Conservation (phyloP, 108 stramenopile species). For the Nitzschia sp. region DNA sequence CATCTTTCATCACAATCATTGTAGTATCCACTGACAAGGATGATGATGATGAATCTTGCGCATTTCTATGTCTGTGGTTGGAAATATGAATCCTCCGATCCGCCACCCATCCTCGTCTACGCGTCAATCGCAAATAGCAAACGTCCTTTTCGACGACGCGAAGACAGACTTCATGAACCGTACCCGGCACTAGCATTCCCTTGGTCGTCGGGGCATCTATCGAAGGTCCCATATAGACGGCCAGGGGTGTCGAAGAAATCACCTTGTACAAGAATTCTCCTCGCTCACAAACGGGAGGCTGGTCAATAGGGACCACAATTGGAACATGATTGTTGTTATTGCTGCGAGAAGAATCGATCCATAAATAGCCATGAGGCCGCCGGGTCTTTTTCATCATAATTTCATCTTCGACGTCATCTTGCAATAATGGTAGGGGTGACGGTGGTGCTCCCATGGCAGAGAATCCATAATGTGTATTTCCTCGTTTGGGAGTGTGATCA, state of each 20-base stretch:
- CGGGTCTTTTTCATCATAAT: neutral
- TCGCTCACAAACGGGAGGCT: slow-evolving; percentile 41
- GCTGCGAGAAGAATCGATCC: too few relatives aligned
- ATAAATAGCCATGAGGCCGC: slow-evolving; percentile 36
- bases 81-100: slow-evolving; percentile 46
- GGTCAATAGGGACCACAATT: slow-evolving; percentile 49
- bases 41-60: neutral
- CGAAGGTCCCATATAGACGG: slow-evolving; percentile 72
- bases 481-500: slow-evolving; percentile 35
- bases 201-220: slow-evolving; percentile 62
- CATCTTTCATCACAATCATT: slow-evolving; percentile 55
- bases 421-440: neutral
- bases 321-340: slow-evolving; percentile 11
- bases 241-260: slow-evolving; percentile 65
- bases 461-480: slow-evolving; percentile 21
- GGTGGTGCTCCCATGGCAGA: slow-evolving; percentile 3
- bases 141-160: slow-evolving; percentile 21
- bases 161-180: slow-evolving; percentile 71
- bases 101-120: slow-evolving; percentile 74
- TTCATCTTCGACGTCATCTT: neutral
- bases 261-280: slow-evolving; percentile 70
- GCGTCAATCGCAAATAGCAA: slow-evolving; percentile 55
- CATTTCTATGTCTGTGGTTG: too few relatives aligned
- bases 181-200: slow-evolving; percentile 66
- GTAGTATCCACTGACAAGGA: too few relatives aligned